phyloP scores from a whole-genome alignment of 805 yeast species.

The Candida nanaspora region DNA sequence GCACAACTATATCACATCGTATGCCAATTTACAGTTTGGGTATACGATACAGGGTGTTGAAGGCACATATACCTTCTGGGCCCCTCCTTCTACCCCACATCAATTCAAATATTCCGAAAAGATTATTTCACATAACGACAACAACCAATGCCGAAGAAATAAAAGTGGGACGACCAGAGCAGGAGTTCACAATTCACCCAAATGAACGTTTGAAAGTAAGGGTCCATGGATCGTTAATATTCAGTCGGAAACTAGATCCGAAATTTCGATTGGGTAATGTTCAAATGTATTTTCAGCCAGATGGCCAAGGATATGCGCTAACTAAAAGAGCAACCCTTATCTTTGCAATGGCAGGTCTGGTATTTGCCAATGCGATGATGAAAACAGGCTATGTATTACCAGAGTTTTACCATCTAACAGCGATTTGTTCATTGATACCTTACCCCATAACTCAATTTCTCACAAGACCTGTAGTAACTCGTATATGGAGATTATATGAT shows the following conservation, averaged over 20 bases:
- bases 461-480: constrained; percentile 60
- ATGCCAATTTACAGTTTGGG: no score
- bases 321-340: constrained; percentile 57
- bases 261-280: constrained; percentile 48
- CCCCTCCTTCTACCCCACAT: background rate
- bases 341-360: constrained; percentile 51
- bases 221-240: constrained; percentile 24
- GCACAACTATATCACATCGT: no score
- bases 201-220: constrained; percentile 17
- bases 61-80: background rate
- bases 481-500: constrained; percentile 66
- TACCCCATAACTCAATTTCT: constrained; percentile 50
- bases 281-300: constrained; percentile 61
- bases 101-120: background rate
- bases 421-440: constrained; percentile 41
- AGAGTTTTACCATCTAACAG: constrained; percentile 33
- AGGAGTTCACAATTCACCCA: constrained; percentile 16
- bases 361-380: constrained; percentile 52
- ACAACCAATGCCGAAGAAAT: background rate
- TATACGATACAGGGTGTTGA: no score
- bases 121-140: background rate
- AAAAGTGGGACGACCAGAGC: constrained; percentile 21
- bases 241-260: constrained; percentile 33
- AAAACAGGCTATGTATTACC: constrained; percentile 49
- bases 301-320: constrained; percentile 52